phyloP scores from a whole-genome alignment of 2,329 filamentous ascomycete species.

The Exophiala viscosa region DNA sequence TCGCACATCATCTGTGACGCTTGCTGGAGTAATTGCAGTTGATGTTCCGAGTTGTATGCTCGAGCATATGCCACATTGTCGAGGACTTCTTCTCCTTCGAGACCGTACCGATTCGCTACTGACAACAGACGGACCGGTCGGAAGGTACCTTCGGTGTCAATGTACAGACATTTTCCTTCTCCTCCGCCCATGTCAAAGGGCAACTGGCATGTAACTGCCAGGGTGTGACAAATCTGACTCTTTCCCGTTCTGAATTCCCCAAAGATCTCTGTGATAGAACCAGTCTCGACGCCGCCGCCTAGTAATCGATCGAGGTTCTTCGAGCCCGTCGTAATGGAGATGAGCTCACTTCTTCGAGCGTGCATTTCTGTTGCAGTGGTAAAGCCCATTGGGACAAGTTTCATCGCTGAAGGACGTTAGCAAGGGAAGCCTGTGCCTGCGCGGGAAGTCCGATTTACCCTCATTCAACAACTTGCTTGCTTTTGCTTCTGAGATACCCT shows the following conservation, averaged over 20 bases:
- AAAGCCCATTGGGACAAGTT: slow-evolving; percentile 97
- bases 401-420: slow-evolving; percentile 62
- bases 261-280: slow-evolving; percentile 96
- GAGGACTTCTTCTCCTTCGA: slow-evolving; percentile 93
- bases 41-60: slow-evolving; percentile 97
- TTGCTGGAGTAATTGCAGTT: slow-evolving; percentile 89
- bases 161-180: slow-evolving; percentile 97
- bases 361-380: slow-evolving; percentile 99
- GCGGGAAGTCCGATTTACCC: slow-evolving; percentile 54
- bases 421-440: slow-evolving; percentile 13
- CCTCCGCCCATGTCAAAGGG: slow-evolving; percentile 99
- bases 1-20: slow-evolving; percentile 99
- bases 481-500: slow-evolving; percentile 96
- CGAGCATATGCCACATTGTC: slow-evolving; percentile 98
- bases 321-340: slow-evolving; percentile 95
- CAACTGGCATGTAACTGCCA: slow-evolving; percentile 96
- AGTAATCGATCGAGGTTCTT: slow-evolving; percentile 95
- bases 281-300: slow-evolving; percentile 91
- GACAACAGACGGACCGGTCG: slow-evolving; percentile 84
- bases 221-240: slow-evolving; percentile 95
- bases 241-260: slow-evolving; percentile 98
- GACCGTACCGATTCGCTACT: slow-evolving; percentile 88
- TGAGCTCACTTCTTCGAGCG: slow-evolving; percentile 89
- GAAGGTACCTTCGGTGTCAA: slow-evolving; percentile 97
- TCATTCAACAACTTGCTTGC: slow-evolving; percentile 86